These are phyloP conservation scores for Magnusiomyces sp. DNA, from an alignment of 1,139 yeast species.

Conservation along the genomic window DNA sequence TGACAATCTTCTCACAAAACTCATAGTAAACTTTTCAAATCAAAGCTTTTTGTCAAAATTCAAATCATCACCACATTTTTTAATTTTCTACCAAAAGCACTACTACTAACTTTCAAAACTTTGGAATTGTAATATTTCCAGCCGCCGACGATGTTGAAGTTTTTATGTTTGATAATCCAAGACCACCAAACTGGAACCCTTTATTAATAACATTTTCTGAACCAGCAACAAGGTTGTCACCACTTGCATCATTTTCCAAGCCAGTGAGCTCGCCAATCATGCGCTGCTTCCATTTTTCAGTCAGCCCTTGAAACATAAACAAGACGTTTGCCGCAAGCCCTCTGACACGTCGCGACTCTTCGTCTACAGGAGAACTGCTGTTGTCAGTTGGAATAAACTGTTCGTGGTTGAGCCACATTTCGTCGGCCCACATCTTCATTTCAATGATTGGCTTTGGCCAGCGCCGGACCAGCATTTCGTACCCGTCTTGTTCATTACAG, in stretches of 20 bases:
- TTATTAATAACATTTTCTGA: neutral
- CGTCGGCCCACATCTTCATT: slow-evolving; percentile 37
- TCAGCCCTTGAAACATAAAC: slow-evolving; percentile 34
- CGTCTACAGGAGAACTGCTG: slow-evolving; percentile 30
- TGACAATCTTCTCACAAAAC: too few relatives aligned
- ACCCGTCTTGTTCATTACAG: slow-evolving; percentile 37
- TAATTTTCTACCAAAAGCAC: too few relatives aligned
- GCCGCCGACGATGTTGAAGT: too few relatives aligned
- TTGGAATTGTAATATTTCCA: too few relatives aligned
- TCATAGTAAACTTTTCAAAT: too few relatives aligned
- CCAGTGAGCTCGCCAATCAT: slow-evolving; percentile 22
- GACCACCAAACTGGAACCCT: neutral
- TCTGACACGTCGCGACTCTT: slow-evolving; percentile 34
- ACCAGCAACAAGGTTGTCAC: too few relatives aligned
- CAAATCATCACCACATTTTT: too few relatives aligned
- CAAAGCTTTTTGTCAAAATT: too few relatives aligned
- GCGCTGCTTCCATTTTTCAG: slow-evolving; percentile 24
- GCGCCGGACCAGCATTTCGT: slow-evolving; percentile 31
- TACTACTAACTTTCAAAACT: too few relatives aligned
- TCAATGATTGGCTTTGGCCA: slow-evolving; percentile 31
- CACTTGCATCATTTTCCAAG: slow-evolving; percentile 13
- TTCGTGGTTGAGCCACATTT: slow-evolving; percentile 35
- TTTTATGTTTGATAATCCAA: too few relatives aligned
- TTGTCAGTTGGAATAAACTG: neutral
- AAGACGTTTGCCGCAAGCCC: slow-evolving; percentile 46